These are phyloP conservation scores for Phytophthora pini DNA, from an alignment of 352 stramenopile genomes.

Conservation along the genomic window DNA sequence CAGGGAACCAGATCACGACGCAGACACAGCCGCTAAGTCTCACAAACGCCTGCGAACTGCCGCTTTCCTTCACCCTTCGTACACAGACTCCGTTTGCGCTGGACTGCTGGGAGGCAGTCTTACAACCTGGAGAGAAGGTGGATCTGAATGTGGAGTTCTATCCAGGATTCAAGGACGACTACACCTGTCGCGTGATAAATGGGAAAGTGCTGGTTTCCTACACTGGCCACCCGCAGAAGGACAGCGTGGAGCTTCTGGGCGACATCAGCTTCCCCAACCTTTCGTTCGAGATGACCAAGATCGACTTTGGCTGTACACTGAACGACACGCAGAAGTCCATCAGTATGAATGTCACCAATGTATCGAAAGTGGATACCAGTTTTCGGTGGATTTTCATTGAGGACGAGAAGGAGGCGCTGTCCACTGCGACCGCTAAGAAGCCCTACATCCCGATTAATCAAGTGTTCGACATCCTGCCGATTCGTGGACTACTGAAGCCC, in stretches of 20 bases:
- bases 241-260: conserved; percentile 88
- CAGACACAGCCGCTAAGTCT: conserved; percentile 86
- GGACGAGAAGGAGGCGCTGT: conserved; percentile 78
- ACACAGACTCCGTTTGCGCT: conserved; percentile 93
- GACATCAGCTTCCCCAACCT: conserved; percentile 97
- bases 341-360: conserved; percentile 87
- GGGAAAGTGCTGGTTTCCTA: conserved; percentile 88
- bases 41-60: conserved; percentile 88
- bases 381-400: conserved; percentile 97
- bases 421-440: conserved; percentile 69
- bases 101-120: conserved; percentile 89
- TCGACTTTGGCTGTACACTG: conserved; percentile 95
- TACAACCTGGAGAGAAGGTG: conserved; percentile 82
- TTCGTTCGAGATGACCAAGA: conserved; percentile 87
- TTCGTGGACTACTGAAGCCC: conserved; percentile 84
- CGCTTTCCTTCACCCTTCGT: conserved; percentile 91
- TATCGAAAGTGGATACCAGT: conserved; percentile 87
- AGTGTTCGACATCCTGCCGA: conserved; percentile 96
- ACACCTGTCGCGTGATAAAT: conserved; percentile 88
- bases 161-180: conserved; percentile 92
- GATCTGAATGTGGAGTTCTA: conserved; percentile 94
- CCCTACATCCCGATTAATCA: conserved; percentile 92
- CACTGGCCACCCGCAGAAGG: conserved; percentile 90
- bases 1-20: conserved; percentile 61
- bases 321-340: conserved; percentile 96